Base-by-base conservation (phyloP, 2,329 filamentous ascomycete species). In the Mollisiaceae sp. region DNA sequence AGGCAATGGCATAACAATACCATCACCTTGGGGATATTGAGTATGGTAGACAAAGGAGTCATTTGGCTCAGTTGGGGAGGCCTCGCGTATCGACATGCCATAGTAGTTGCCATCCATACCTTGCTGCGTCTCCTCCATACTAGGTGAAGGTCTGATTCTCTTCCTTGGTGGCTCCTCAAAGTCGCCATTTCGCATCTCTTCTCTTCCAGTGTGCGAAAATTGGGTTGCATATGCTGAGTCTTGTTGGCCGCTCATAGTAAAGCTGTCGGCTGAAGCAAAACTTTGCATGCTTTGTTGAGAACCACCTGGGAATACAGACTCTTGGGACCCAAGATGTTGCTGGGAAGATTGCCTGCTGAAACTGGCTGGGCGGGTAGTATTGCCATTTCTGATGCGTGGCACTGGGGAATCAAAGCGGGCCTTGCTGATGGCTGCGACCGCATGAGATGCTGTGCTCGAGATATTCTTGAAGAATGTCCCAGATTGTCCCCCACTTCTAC, bases 391-490 rank as follows among this genome's bases (percentile, higher is more conserved):
- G 64, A 81, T 83, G 65, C 91, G 83, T 4, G 91, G 91, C 8
- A 86, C 90, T 1, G 94, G 93, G 1, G 94, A 97, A 76, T 97
- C 94, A 73, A 97, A 91, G 14, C 94, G 87, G 18, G 95, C 94
- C 81, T 98, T 97, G 85, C 92, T 97, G 78, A 99, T 96, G 65
- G 95, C 94, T 67, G 93, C 94, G 64, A 99, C 92, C 35, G 95
- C 95, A 73, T 93, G 94, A 4, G 92, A 95, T 0, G 95, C 94
- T 1, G 93, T 97, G 69, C 89, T 91, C 4, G 94, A 98, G 69
- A 99, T 98, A 75, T 96, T 97, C 76, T 94, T 94, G 82, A 99
- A 98, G 77, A 97, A 97, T 1, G 95, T 97, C 20, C 93, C 94
- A 56, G 91, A 89, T 20, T 88, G 72, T 74, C 86, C 88, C 72